A percentile compares a stretch with the other conserved stretches of the same genome.
phyloP scores from a whole-genome alignment of 2,329 filamentous ascomycete genomes.

The Dactylellina drechsleri region DNA sequence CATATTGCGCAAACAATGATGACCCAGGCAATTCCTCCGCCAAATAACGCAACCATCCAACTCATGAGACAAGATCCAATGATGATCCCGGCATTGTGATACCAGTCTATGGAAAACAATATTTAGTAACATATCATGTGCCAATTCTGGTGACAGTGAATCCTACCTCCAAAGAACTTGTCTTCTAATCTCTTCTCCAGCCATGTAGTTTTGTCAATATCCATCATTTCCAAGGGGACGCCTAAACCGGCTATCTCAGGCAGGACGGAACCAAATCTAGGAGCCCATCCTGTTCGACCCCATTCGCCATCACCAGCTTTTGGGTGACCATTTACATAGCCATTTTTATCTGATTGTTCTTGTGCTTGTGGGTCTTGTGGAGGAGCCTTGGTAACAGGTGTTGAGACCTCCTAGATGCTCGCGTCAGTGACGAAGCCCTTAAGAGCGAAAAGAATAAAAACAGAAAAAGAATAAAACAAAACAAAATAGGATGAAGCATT shows the following conservation, averaged over 20 bases:
- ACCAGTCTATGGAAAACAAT: constrained; percentile 78
- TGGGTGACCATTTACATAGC: constrained; percentile 64
- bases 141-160: neutral
- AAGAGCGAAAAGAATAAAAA: neutral
- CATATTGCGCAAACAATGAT: constrained; percentile 92
- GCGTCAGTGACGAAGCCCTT: constrained; percentile 24
- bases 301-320: constrained; percentile 69
- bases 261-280: constrained; percentile 72
- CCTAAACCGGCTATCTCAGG: constrained; percentile 42
- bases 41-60: constrained; percentile 88
- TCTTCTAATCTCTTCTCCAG: constrained; percentile 86
- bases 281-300: constrained; percentile 83
- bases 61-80: constrained; percentile 89
- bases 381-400: constrained; percentile 35
- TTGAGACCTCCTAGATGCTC: constrained; percentile 30
- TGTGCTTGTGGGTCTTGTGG: constrained; percentile 37
- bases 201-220: constrained; percentile 80
- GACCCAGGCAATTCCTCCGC: constrained; percentile 91
- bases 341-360: constrained; percentile 56
- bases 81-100: constrained; percentile 95
- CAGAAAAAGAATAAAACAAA: constrained; percentile 9
- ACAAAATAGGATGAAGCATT: neutral
- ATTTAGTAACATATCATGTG: constrained; percentile 11
- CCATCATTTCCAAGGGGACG: constrained; percentile 53
- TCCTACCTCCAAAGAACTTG: constrained; percentile 83